Evolutionary conservation across 768 basidiomycete genomes (phyloP).

Genomic region (Suillus paluster): DNA sequence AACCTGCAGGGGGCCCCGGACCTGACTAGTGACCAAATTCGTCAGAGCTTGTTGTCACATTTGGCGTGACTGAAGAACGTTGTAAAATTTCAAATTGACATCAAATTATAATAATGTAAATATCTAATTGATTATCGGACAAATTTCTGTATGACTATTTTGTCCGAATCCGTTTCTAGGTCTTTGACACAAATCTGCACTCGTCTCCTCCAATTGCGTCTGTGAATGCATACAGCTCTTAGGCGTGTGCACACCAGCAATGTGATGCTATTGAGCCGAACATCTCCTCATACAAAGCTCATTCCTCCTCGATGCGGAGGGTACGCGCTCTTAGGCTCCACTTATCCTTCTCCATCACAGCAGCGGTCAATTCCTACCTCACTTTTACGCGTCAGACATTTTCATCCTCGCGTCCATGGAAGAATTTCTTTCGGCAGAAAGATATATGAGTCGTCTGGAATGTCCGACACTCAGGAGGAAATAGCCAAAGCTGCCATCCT

Average conservation of each 20-base stretch:
- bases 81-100: conserved; percentile 25
- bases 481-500: conserved; percentile 72
- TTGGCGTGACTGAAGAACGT: conserved; percentile 8
- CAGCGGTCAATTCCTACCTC: background rate
- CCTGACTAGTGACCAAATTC: background rate
- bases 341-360: background rate
- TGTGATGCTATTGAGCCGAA: conserved; percentile 36
- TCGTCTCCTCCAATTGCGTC: background rate
- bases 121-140: conserved; percentile 5
- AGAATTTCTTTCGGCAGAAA: conserved; percentile 22
- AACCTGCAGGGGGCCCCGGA: conserved; percentile 4
- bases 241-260: conserved; percentile 29
- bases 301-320: background rate
- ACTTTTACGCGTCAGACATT: background rate
- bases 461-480: conserved; percentile 63
- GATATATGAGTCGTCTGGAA: background rate
- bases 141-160: conserved; percentile 17
- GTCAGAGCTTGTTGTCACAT: background rate
- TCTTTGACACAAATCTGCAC: conserved; percentile 21
- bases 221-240: conserved; percentile 40
- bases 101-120: conserved; percentile 11
- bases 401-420: conserved; percentile 33
- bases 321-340: background rate
- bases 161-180: conserved; percentile 17
- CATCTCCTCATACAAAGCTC: conserved; percentile 6